Conservation (phyloP, 495 filamentous ascomycete genomes). For the Penicillium atrosanguineum region DNA sequence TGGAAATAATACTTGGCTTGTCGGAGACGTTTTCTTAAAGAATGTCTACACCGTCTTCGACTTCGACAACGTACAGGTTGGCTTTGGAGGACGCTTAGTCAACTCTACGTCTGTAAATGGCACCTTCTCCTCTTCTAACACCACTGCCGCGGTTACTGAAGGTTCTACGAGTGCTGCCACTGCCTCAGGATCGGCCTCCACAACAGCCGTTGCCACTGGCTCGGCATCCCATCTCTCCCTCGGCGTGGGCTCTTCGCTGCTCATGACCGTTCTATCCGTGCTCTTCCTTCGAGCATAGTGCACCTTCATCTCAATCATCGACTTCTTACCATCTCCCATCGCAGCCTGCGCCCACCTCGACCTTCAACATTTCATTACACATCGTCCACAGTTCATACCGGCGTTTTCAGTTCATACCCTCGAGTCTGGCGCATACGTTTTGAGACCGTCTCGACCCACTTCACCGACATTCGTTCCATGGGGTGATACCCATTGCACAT, state of each 20-base stretch:
- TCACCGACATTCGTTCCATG: background rate
- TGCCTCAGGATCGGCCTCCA: background rate
- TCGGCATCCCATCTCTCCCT: slow-evolving; percentile 11
- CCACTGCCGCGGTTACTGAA: background rate
- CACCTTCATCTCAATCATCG: background rate
- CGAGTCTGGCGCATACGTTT: background rate
- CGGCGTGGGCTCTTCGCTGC: slow-evolving; percentile 12
- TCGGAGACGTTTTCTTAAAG: slow-evolving; percentile 83
- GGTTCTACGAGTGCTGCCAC: slow-evolving; percentile 2
- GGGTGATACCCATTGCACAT: slow-evolving; percentile 8
- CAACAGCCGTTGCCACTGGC: slow-evolving; percentile 6
- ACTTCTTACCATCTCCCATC: background rate
- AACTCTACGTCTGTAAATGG: slow-evolving; percentile 13
- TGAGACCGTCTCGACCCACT: background rate
- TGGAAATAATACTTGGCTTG: slow-evolving; percentile 60
- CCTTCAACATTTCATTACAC: slow-evolving; percentile 1
- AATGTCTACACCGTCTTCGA: slow-evolving; percentile 91
- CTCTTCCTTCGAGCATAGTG: slow-evolving; percentile 10
- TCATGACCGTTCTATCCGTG: slow-evolving; percentile 6
- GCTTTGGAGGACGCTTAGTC: slow-evolving; percentile 31
- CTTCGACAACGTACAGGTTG: slow-evolving; percentile 48
- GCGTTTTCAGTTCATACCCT: slow-evolving; percentile 8
- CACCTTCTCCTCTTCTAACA: slow-evolving; percentile 14
- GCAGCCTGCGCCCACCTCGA: background rate
- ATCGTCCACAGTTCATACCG: background rate